Conservation (phyloP, 2,329 filamentous ascomycete species). For the Helotiales sp. region DNA sequence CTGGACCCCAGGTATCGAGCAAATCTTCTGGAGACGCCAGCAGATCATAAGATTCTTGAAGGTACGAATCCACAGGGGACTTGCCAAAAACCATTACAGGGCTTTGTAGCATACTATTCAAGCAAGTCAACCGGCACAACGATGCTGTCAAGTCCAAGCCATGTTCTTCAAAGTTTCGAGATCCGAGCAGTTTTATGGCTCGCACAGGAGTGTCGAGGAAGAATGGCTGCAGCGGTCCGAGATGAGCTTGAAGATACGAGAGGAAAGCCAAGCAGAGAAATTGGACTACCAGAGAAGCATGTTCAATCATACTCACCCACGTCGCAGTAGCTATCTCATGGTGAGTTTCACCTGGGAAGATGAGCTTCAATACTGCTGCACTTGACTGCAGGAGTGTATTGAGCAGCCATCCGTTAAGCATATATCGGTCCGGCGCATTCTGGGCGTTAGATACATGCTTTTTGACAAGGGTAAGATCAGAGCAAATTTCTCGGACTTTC, state of each 20-base stretch:
- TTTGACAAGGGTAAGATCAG: too few relatives aligned
- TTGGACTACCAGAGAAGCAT: slow-evolving; percentile 11
- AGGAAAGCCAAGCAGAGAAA: slow-evolving; percentile 1
- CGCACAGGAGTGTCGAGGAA: slow-evolving; percentile 15
- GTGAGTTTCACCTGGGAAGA: too few relatives aligned
- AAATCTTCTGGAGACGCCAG: slow-evolving; percentile 14
- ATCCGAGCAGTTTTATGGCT: slow-evolving; percentile 3
- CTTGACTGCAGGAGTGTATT: too few relatives aligned
- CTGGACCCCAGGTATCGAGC: slow-evolving; percentile 20
- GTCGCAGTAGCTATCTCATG: too few relatives aligned
- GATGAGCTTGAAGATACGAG: slow-evolving; percentile 16
- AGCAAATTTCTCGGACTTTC: neutral
- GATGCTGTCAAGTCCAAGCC: neutral
- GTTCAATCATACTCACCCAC: neutral
- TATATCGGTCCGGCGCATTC: too few relatives aligned
- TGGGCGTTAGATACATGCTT: too few relatives aligned
- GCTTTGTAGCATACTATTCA: slow-evolving; percentile 9
- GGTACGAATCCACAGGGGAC: neutral
- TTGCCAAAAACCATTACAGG: slow-evolving; percentile 13
- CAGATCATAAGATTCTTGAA: slow-evolving; percentile 1
- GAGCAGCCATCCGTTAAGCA: too few relatives aligned
- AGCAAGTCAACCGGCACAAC: slow-evolving; percentile 12
- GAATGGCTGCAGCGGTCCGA: slow-evolving; percentile 14
- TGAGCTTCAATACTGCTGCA: too few relatives aligned
- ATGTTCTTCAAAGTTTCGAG: neutral